phyloP scores from a whole-genome alignment of 495 filamentous ascomycete genomes.

The Penicillium steckii region DNA sequence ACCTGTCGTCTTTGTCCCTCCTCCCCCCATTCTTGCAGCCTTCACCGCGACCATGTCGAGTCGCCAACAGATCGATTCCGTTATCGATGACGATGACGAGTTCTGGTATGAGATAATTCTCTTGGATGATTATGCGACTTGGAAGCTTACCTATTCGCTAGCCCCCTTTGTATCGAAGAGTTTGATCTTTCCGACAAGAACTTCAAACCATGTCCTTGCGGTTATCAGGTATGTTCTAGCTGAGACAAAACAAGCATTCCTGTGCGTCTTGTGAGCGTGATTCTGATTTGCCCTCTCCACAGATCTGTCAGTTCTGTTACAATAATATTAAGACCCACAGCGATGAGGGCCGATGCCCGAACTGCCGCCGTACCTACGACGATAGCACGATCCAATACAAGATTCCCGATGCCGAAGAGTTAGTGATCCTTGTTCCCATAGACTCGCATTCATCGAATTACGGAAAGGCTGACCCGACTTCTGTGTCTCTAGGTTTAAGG shows the following conservation, averaged over 20 bases:
- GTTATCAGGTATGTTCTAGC: constrained; percentile 76
- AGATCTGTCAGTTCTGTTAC: constrained; percentile 99
- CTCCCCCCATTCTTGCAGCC: constrained; percentile 20
- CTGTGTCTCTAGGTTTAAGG: constrained; percentile 61
- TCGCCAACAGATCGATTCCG: constrained; percentile 81
- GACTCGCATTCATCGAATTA: neutral
- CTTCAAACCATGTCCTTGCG: constrained; percentile 96
- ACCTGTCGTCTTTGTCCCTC: constrained; percentile 15
- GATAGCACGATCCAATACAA: constrained; percentile 97
- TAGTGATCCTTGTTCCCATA: constrained; percentile 19
- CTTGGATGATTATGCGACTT: neutral
- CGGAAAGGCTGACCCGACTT: constrained; percentile 2
- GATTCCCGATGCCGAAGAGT: constrained; percentile 91
- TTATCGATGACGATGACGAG: constrained; percentile 97
- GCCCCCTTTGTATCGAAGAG: constrained; percentile 98
- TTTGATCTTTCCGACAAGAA: constrained; percentile 96
- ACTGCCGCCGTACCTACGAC: constrained; percentile 91
- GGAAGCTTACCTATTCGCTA: constrained; percentile 32
- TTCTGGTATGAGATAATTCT: constrained; percentile 64
- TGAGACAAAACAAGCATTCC: neutral
- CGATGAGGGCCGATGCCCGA: constrained; percentile 92
- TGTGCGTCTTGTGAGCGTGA: neutral
- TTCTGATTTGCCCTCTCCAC: constrained; percentile 3
- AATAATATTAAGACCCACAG: constrained; percentile 94
- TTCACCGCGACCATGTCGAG: constrained; percentile 50